phyloP scores from a whole-genome alignment of 495 filamentous ascomycete genomes.

The Talaromyces ruber region DNA sequence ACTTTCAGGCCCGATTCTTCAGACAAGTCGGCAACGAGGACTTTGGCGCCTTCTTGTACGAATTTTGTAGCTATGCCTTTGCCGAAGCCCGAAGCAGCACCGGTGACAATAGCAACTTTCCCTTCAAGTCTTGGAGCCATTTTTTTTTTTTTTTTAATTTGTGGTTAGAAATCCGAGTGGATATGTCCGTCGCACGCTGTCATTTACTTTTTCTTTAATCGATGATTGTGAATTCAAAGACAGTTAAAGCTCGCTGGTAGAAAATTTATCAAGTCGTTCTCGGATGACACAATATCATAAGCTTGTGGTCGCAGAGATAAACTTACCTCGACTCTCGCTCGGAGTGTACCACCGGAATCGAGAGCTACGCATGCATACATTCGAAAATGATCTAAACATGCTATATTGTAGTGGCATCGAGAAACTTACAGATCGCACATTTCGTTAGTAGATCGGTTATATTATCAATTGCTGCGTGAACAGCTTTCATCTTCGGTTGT shows the following conservation, averaged over 20 bases:
- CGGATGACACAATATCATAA: background rate
- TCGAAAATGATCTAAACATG: background rate
- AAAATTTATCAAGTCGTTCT: background rate
- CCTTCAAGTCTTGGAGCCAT: constrained; percentile 25
- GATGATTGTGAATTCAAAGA: background rate
- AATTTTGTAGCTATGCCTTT: constrained; percentile 42
- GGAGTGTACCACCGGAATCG: constrained; percentile 4
- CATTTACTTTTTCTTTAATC: background rate
- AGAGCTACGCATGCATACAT: background rate
- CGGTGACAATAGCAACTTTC: constrained; percentile 45
- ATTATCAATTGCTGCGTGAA: background rate
- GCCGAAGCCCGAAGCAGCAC: constrained; percentile 41
- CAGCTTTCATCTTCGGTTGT: background rate
- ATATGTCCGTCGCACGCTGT: background rate
- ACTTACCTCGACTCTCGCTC: background rate
- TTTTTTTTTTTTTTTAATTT: background rate
- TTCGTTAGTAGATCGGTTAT: background rate
- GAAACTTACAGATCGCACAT: background rate
- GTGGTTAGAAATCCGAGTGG: background rate
- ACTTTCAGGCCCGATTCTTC: constrained; percentile 13
- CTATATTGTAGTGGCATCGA: background rate
- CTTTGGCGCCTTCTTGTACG: constrained; percentile 41
- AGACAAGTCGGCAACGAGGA: constrained; percentile 45
- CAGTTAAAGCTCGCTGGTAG: background rate
- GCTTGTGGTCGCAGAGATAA: background rate